These are phyloP conservation scores for Cryptosporidium ubiquitum DNA, from an alignment of 169 alveolate species.

Conservation along the genomic window DNA sequence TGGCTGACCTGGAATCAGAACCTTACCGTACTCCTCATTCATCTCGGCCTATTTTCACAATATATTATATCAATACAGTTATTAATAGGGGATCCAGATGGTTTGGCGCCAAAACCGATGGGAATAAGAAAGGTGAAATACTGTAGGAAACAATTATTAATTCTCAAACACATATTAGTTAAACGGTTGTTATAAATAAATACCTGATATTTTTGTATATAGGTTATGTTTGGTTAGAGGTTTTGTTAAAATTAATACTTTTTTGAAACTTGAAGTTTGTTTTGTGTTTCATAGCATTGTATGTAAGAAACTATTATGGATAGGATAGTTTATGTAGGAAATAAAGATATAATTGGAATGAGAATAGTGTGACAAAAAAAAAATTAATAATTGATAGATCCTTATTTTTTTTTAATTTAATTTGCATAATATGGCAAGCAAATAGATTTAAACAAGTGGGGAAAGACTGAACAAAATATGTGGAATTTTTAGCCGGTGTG, in stretches of 20 bases:
- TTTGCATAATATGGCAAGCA: background rate
- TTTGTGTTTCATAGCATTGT: background rate
- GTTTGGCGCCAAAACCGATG: conserved; percentile 7
- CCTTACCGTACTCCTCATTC: background rate
- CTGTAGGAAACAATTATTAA: background rate
- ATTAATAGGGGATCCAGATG: background rate
- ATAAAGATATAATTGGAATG: background rate
- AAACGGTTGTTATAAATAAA: background rate
- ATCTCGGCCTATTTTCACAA: background rate
- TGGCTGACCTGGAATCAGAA: conserved; percentile 60
- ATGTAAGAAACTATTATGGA: background rate
- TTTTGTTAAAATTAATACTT: background rate
- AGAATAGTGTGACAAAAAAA: background rate
- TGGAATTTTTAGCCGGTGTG: conserved; percentile 49
- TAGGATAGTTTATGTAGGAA: background rate
- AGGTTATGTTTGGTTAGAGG: too few species aligned
- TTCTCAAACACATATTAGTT: too few species aligned
- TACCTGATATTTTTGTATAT: background rate
- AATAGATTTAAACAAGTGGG: conserved; percentile 39
- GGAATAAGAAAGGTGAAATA: background rate
- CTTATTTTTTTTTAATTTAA: background rate
- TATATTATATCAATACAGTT: background rate
- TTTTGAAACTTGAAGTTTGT: too few species aligned
- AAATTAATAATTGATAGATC: background rate
- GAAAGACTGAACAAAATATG: conserved; percentile 32